Conservation (phyloP, 73 alveolate species). For the Stentor coeruleus region DNA sequence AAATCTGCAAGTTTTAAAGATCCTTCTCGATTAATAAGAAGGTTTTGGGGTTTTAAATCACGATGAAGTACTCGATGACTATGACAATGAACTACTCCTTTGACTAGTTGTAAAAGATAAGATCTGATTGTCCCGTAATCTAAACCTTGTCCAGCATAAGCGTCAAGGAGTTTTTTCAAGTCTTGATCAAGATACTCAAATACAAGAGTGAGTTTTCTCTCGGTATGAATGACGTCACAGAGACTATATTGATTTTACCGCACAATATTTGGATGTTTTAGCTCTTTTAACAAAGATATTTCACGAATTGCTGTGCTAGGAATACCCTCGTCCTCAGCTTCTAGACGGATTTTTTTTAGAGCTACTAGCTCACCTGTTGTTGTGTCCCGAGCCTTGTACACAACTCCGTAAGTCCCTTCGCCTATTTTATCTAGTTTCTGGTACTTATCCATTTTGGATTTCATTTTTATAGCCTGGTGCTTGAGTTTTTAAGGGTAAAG, state of each 20-base stretch:
- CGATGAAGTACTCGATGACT: constrained; percentile 63
- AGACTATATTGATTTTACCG: constrained; percentile 60
- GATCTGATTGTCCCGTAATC: constrained; percentile 54
- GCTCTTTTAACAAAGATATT: constrained; percentile 82
- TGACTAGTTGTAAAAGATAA: constrained; percentile 55
- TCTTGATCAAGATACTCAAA: constrained; percentile 74
- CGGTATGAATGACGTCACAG: constrained; percentile 65
- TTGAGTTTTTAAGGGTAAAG: too few species aligned
- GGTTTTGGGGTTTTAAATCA: constrained; percentile 74
- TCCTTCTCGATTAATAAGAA: constrained; percentile 68
- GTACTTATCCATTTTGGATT: constrained; percentile 59
- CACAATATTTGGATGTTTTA: constrained; percentile 93
- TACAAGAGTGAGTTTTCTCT: constrained; percentile 64
- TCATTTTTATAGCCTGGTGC: constrained; percentile 4
- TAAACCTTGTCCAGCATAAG: constrained; percentile 50
- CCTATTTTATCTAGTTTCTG: constrained; percentile 87
- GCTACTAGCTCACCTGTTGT: constrained; percentile 79
- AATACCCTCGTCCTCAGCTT: constrained; percentile 94
- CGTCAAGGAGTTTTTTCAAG: constrained; percentile 66
- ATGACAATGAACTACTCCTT: constrained; percentile 71
- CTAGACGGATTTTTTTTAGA: constrained; percentile 83
- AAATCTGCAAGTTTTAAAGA: constrained; percentile 87
- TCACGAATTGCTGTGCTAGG: constrained; percentile 95
- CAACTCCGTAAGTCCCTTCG: constrained; percentile 93
- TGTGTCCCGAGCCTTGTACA: constrained; percentile 79